A percentile compares a stretch with the other conserved stretches of the same genome.
Evolutionary conservation across 768 basidiomycete genomes (phyloP).

Genomic region (Clathrus columnatus): DNA sequence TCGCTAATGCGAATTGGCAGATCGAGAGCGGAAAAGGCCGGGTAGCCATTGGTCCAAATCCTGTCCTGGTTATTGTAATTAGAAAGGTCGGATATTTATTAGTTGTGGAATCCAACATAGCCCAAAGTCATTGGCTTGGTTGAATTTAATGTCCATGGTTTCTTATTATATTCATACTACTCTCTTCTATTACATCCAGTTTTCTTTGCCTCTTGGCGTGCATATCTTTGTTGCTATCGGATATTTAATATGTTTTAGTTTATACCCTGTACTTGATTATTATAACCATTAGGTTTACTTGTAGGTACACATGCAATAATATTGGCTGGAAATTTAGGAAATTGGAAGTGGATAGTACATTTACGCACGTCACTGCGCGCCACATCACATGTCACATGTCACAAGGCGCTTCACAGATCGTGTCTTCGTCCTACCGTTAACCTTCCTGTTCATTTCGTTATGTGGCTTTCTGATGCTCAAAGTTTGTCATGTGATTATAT

Average conservation of each 20-base stretch:
- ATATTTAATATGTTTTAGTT: too few species aligned
- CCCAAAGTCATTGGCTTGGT: neutral
- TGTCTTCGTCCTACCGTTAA: neutral
- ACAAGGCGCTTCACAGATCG: too few species aligned
- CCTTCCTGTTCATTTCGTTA: slow-evolving; percentile 14
- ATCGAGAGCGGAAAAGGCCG: neutral
- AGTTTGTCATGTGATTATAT: slow-evolving; percentile 20
- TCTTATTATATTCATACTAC: neutral
- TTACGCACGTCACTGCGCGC: neutral
- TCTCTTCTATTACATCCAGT: neutral
- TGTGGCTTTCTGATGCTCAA: slow-evolving; percentile 51
- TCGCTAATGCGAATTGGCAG: neutral
- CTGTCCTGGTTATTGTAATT: too few species aligned
- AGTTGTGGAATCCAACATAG: too few species aligned
- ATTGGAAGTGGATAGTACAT: neutral
- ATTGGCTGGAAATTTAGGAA: too few species aligned
- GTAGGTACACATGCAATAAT: too few species aligned
- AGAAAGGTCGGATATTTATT: too few species aligned
- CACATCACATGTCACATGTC: slow-evolving; percentile 1
- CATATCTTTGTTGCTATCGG: too few species aligned
- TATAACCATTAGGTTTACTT: too few species aligned
- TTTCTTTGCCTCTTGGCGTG: neutral
- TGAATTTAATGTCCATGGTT: too few species aligned
- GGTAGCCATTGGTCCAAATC: too few species aligned
- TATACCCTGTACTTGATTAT: too few species aligned